Evolutionary conservation across 2,329 filamentous ascomycete species (phyloP), one percentile per base, ranked within the genome.

Genomic region (Fonsecaea multimorphosa): DNA sequence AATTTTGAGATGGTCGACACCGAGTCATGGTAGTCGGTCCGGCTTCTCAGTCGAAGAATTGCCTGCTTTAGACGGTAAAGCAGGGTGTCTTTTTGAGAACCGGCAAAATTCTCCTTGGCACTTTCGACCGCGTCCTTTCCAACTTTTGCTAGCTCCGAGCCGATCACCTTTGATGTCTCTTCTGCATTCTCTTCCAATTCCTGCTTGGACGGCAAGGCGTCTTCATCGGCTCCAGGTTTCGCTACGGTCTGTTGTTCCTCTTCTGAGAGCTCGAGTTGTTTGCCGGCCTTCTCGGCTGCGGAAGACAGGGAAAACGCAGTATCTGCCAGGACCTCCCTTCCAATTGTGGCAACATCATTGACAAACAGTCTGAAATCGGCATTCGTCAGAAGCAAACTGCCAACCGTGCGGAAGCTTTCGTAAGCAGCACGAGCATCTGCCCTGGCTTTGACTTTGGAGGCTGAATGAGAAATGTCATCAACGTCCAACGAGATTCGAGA

Each of bases 301-400:
- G 88, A 84, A 0, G 93, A 91, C 5, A 97, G 76, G 0, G 91
- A 89, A 67, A 92, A 89, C 0, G 93, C 92, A 2, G 93, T 93
- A 72, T 97, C 93, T 58, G 88, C 88, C 75, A 97, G 93, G 0
- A 98, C 89, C 74, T 97, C 90, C 49, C 91, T 88, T 12, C 89
- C 91, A 54, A 97, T 86, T 0, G 89, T 88, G 53, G 88, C 88
- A 46, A 97, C 79, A 73, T 98, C 94, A 11, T 89, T 87, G 52
- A 97, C 81, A 72, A 98, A 93, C 6, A 93, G 83, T 44, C 93
- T 89, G 76, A 98, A 97, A 73, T 97, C 93, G 0, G 90, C 88
- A 75, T 98, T 98, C 14, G 91, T 92, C 51, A 98, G 81, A 0
- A 97, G 85, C n/a, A 98, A 82, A 2, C 89, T 91, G 32, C 91